Base-by-base conservation (phyloP, 208 protist genomes). In the Trypanosoma melophagium region DNA sequence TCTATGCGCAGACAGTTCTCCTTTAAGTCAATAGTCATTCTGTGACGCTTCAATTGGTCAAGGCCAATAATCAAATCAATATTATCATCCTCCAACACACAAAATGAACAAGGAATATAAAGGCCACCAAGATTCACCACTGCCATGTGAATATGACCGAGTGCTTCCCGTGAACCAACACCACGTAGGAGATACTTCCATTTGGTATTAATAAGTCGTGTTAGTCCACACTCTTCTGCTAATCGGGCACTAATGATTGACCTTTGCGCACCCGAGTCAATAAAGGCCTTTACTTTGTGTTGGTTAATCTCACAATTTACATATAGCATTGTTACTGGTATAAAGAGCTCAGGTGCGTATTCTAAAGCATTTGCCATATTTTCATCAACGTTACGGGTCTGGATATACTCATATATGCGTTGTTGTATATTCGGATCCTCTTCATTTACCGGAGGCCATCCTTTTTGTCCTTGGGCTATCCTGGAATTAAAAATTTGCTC, bases 11-110 rank as follows among this genome's bases (percentile, higher is more conserved):
- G 75, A 21, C 53, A 74, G 67, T 90, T 86, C 7, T 75, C 38
- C 12, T 60, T 63, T 28, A 96, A 71, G 59, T 97, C 81, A 47
- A 97, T 85, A 16, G 74, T 17, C 77, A 92, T 90, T 57, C 84
- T 83, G 47, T 96, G 92, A 17, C 93, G 80, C 70, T 75, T 86
- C 28, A 98, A 79, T 78, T 97, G 96, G 69, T 99, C 97, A 5
- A 99, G 86, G 16, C 97, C 97, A 50, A 99, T 86, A 25, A 99
- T 89, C 60, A 98, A 78, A 54, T 98, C 94, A 9, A 97, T 91
- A 22, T 72, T 49, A 59, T 93, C 80, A 24, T 87, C 70, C 50
- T 97, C 87, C 7, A 99, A 68, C n/a, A 99, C 87, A 16, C 74
- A 83, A 56, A 98, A 89, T 19, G 94, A 89, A 24, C 88, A 86